A percentile compares a stretch with the other conserved stretches of the same genome.
These are phyloP conservation scores for Solanum aculeatissimum DNA, from an alignment of 305 asterid species.

Conservation along the genomic window DNA sequence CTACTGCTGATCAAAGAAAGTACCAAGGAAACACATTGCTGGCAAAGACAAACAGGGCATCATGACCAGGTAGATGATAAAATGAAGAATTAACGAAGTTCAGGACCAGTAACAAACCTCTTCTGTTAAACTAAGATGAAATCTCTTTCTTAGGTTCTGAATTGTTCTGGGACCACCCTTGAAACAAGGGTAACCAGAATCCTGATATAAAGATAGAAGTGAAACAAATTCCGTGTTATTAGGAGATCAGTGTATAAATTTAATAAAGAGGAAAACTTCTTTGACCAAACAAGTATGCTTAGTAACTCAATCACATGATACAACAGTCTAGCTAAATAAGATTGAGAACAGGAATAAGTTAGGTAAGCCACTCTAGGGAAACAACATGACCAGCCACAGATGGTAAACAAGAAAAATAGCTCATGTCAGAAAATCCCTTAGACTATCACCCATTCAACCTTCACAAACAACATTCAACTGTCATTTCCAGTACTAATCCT, in stretches of 20 bases:
- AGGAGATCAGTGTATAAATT: not conserved
- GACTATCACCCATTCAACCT: not conserved
- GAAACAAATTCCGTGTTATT: not conserved
- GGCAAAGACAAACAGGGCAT: conserved; percentile 18
- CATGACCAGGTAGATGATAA: not conserved
- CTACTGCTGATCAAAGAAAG: conserved; percentile 95
- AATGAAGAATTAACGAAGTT: not conserved
- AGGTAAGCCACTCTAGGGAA: not conserved
- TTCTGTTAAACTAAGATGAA: conserved; percentile 91
- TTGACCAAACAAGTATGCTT: not conserved
- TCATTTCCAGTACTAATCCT: not conserved
- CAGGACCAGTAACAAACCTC: conserved; percentile 42
- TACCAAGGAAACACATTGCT: conserved; percentile 99
- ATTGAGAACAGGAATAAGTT: not conserved
- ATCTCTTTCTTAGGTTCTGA: conserved; percentile 92
- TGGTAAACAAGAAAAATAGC: not conserved
- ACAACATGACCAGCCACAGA: not conserved
- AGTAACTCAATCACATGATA: not conserved
- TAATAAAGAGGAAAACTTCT: not conserved
- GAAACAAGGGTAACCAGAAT: conserved; percentile 95
- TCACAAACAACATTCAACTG: not conserved
- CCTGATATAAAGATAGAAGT: conserved; percentile 30
- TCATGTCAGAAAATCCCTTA: not conserved
- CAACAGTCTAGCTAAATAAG: not conserved
- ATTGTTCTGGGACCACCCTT: conserved; percentile 92